phyloP scores from a whole-genome alignment of 1,284 basidiomycete genomes.

The Tetrapyrgos nigripes region DNA sequence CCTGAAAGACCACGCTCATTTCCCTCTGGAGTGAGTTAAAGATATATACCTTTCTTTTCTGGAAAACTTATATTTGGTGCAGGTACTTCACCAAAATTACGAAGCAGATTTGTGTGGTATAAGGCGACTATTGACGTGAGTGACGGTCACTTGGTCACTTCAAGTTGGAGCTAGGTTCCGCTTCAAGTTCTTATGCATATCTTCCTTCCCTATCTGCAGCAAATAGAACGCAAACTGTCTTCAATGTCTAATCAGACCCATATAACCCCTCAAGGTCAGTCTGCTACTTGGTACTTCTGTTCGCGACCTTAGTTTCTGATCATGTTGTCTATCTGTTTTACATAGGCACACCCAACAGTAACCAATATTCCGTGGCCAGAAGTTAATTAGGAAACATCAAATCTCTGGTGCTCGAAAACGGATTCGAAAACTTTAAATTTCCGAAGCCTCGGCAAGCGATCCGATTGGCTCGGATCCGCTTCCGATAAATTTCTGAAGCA shows the following conservation, averaged over 20 bases:
- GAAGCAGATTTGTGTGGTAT: conserved; percentile 80
- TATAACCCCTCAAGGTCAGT: conserved; percentile 75
- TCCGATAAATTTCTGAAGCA: too few species aligned
- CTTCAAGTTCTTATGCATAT: background rate
- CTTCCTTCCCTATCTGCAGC: conserved; percentile 56
- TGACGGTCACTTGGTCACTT: background rate
- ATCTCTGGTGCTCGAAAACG: too few species aligned
- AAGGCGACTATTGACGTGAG: conserved; percentile 79
- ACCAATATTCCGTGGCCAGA: too few species aligned
- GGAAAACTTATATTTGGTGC: conserved; percentile 1
- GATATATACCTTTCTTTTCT: background rate
- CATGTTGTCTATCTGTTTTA: too few species aligned
- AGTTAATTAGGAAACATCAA: too few species aligned
- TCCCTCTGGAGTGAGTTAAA: conserved; percentile 76
- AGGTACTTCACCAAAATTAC: conserved; percentile 80
- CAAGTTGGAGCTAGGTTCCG: too few species aligned
- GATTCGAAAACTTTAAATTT: too few species aligned
- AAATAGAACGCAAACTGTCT: conserved; percentile 82
- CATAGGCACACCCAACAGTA: too few species aligned
- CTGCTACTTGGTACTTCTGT: conserved; percentile 1
- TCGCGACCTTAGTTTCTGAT: conserved; percentile 6
- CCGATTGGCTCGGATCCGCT: too few species aligned
- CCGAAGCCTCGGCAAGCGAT: too few species aligned
- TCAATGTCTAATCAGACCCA: conserved; percentile 67
- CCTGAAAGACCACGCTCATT: conserved; percentile 76